Conservation (phyloP, 352 stramenopile species). For the Globisporangium spinosum region DNA sequence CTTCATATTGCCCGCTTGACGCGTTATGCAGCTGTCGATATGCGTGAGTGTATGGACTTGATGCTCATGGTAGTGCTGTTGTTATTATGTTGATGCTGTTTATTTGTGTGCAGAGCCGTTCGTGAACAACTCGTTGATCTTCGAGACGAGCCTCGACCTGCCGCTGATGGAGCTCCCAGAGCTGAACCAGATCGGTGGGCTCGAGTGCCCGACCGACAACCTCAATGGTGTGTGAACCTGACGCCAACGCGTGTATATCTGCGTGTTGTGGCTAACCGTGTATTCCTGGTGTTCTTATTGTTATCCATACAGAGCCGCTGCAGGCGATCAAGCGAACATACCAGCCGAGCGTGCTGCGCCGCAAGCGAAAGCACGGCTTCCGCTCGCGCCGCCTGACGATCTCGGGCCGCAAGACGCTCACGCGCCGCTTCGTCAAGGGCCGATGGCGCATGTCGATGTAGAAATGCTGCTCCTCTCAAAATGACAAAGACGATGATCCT, state of each 20-base stretch:
- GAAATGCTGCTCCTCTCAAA: constrained; percentile 1
- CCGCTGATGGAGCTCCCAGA: constrained; percentile 16
- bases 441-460: constrained; percentile 85
- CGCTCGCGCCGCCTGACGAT: constrained; percentile 70
- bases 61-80: not conserved
- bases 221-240: constrained; percentile 11
- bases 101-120: constrained; percentile 8
- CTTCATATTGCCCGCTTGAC: not conserved
- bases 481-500: no score
- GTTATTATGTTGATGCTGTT: not conserved
- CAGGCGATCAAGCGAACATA: constrained; percentile 84
- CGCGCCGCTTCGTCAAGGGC: constrained; percentile 77
- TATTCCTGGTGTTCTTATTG: not conserved
- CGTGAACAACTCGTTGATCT: constrained; percentile 17
- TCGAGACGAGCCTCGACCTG: constrained; percentile 17
- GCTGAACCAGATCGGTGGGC: constrained; percentile 14
- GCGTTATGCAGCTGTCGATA: no score
- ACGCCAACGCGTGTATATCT: not conserved
- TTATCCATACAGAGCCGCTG: constrained; percentile 42
- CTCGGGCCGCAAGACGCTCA: constrained; percentile 74
- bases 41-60: not conserved
- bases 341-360: constrained; percentile 80
- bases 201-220: constrained; percentile 19
- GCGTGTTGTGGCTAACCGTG: no score
- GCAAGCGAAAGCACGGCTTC: constrained; percentile 87